A percentile compares a stretch with the other conserved stretches of the same genome.
phyloP scores from a whole-genome alignment of 208 protist genomes.

The Crithidia thermophila region DNA sequence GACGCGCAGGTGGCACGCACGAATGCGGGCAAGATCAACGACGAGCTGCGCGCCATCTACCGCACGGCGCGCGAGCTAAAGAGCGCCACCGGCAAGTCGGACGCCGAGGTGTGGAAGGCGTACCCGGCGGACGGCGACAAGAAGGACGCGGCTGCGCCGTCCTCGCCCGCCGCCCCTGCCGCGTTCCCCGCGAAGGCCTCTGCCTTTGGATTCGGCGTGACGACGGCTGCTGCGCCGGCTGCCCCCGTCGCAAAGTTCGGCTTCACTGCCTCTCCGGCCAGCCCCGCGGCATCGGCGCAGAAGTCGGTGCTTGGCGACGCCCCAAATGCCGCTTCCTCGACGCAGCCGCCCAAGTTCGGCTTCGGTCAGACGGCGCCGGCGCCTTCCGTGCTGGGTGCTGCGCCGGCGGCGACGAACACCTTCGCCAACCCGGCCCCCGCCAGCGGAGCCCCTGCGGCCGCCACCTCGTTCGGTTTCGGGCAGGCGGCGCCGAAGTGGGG shows the following conservation, averaged over 20 bases:
- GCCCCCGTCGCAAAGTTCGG: conserved; percentile 4
- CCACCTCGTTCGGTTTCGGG: conserved; percentile 20
- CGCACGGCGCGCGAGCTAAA: conserved; percentile 61
- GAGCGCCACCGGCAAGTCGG: conserved; percentile 32
- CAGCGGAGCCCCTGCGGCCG: not conserved
- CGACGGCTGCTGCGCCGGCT: not conserved
- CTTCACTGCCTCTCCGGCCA: conserved; percentile 4
- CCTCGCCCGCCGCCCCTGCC: conserved; percentile 1
- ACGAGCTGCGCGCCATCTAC: conserved; percentile 66
- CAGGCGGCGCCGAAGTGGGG: no score
- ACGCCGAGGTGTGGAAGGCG: conserved; percentile 61
- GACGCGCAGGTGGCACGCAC: conserved; percentile 30
- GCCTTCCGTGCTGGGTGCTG: conserved; percentile 6
- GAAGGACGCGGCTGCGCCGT: not conserved
- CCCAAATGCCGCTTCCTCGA: not conserved
- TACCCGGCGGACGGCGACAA: conserved; percentile 21
- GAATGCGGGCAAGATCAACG: conserved; percentile 71
- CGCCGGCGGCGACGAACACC: not conserved
- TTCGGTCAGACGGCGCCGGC: conserved; percentile 1
- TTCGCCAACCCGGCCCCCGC: conserved; percentile 16
- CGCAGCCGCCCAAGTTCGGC: conserved; percentile 5
- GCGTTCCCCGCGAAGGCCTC: conserved; percentile 9
- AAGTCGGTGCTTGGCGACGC: conserved; percentile 4
- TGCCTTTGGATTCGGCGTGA: conserved; percentile 6
- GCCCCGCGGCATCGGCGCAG: not conserved